Percentiles rank a stretch among this genome's conserved stretches.
Conservation (phyloP, 768 basidiomycete genomes). For the Suillus plorans region DNA sequence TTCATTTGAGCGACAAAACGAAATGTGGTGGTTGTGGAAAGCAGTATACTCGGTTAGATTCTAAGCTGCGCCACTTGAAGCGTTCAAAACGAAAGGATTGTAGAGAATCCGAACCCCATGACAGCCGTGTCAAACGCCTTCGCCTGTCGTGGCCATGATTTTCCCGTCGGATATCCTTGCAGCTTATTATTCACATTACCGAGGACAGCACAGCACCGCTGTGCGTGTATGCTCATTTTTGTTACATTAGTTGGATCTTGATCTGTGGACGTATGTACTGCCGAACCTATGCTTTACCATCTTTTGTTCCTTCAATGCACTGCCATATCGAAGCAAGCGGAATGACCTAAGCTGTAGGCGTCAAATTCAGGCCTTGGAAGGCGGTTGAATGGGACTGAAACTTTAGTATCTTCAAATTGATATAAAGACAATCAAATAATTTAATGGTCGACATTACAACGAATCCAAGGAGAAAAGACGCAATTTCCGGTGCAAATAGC, state of each 20-base stretch:
- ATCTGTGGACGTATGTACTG: background rate
- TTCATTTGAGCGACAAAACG: conserved; percentile 23
- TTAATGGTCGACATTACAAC: background rate
- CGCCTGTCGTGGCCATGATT: background rate
- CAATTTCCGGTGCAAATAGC: background rate
- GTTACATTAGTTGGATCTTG: background rate
- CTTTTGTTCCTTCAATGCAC: background rate
- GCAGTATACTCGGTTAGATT: conserved; percentile 25
- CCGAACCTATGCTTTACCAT: background rate
- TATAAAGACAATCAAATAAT: background rate
- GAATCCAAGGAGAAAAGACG: background rate
- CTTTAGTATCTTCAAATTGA: background rate
- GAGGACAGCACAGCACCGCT: background rate
- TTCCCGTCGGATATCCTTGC: background rate
- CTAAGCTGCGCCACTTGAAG: conserved; percentile 23
- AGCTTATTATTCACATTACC: background rate
- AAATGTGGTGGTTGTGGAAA: conserved; percentile 17
- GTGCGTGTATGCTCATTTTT: background rate
- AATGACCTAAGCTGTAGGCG: background rate
- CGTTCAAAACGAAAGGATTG: conserved; percentile 8
- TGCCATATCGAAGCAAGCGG: background rate
- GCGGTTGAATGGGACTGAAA: background rate
- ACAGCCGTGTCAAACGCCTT: background rate
- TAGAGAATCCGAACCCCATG: background rate
- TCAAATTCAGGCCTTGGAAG: no score